Percentiles rank a stretch among this genome's conserved stretches.
phyloP scores from a whole-genome alignment of 1,284 basidiomycete genomes.

The Xerocomus minutiporus region DNA sequence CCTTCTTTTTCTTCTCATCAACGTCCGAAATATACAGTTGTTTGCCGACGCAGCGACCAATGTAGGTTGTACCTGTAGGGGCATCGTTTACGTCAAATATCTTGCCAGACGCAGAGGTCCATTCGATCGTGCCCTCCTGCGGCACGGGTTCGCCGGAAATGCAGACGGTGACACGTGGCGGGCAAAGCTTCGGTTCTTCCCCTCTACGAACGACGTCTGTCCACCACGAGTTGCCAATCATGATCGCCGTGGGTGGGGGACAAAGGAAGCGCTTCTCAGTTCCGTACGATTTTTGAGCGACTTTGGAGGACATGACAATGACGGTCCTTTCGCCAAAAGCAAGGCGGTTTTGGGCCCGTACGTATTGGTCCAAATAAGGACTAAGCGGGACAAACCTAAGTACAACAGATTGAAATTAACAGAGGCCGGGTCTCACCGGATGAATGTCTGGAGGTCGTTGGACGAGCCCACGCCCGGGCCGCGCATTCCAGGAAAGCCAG shows the following conservation, averaged over 20 bases:
- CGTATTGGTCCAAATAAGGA: slow-evolving; percentile 79
- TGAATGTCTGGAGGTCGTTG: slow-evolving; percentile 73
- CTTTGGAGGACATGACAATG: slow-evolving; percentile 93
- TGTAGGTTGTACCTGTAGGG: slow-evolving; percentile 73
- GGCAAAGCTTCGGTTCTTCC: slow-evolving; percentile 68
- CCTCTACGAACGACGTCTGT: slow-evolving; percentile 65
- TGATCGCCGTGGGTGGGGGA: slow-evolving; percentile 90
- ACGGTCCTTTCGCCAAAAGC: slow-evolving; percentile 90
- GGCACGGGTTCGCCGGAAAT: slow-evolving; percentile 87
- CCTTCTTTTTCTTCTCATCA: slow-evolving; percentile 87
- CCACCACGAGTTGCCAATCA: slow-evolving; percentile 97
- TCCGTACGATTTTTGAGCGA: slow-evolving; percentile 96
- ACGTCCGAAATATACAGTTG: slow-evolving; percentile 88
- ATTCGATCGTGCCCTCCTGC: slow-evolving; percentile 79
- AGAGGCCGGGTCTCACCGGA: slow-evolving; percentile 48
- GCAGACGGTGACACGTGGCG: slow-evolving; percentile 82
- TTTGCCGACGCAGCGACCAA: slow-evolving; percentile 85
- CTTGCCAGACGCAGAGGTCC: slow-evolving; percentile 79
- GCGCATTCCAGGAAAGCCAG: slow-evolving; percentile 60
- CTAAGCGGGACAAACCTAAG: slow-evolving; percentile 36
- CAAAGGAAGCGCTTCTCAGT: slow-evolving; percentile 97
- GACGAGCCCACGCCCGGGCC: slow-evolving; percentile 54
- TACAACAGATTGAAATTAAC: slow-evolving; percentile 9
- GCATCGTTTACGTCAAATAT: slow-evolving; percentile 78
- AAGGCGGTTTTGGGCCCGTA: slow-evolving; percentile 79